These are phyloP conservation scores for Monosporascus sp. DNA, from an alignment of 2,329 filamentous ascomycete genomes.

Conservation along the genomic window DNA sequence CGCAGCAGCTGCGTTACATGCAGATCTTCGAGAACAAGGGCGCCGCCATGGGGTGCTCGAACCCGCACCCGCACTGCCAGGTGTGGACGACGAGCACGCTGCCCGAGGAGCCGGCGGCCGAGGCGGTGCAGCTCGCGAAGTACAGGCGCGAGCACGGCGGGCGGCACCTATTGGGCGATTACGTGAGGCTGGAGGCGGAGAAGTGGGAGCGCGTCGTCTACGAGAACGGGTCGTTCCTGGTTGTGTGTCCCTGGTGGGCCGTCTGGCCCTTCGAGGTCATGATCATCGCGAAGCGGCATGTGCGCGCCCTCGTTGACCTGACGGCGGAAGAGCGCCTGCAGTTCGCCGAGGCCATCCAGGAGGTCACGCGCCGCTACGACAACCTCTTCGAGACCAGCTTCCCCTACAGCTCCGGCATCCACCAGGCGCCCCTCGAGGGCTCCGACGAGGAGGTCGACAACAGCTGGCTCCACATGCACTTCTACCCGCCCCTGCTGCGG, in stretches of 20 bases:
- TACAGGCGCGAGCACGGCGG: conserved; percentile 72
- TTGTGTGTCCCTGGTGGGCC: conserved; percentile 96
- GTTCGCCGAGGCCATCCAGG: conserved; percentile 79
- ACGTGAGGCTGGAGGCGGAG: conserved; percentile 73
- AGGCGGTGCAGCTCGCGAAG: conserved; percentile 71
- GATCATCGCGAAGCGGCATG: conserved; percentile 78
- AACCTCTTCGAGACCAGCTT: conserved; percentile 97
- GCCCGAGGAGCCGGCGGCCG: conserved; percentile 81
- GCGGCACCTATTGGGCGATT: conserved; percentile 77
- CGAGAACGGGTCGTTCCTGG: conserved; percentile 78
- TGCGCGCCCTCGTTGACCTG: conserved; percentile 80
- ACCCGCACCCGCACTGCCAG: conserved; percentile 95
- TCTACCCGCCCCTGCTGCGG: conserved; percentile 88
- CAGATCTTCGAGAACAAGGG: conserved; percentile 99
- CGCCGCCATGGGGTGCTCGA: conserved; percentile 95
- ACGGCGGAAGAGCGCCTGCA: conserved; percentile 62
- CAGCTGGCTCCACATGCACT: conserved; percentile 94
- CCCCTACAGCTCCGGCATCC: conserved; percentile 94
- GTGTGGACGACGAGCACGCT: conserved; percentile 90
- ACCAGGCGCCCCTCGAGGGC: conserved; percentile 86
- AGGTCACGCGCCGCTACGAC: conserved; percentile 88
- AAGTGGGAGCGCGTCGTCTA: conserved; percentile 85
- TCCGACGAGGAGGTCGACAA: conserved; percentile 78
- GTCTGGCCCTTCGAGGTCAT: conserved; percentile 96
- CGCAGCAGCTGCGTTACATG: conserved; percentile 87